Base-by-base conservation (phyloP, 768 basidiomycete genomes). In the Chiua virens region DNA sequence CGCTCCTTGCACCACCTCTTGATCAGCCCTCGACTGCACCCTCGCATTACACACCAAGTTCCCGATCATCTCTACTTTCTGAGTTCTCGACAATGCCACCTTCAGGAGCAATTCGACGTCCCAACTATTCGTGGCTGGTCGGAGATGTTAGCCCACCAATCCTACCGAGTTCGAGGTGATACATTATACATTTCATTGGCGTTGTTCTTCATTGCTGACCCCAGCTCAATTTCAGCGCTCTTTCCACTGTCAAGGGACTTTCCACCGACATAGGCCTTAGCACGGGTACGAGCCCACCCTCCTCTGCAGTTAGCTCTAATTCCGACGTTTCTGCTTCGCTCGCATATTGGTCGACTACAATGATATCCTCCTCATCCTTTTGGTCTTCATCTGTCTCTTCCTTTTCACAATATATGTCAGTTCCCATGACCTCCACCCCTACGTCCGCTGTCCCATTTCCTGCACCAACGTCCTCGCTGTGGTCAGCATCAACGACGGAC, bases 241-340 rank as follows among this genome's bases (percentile, higher is more conserved):
- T 52, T 11, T 28, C 18, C 3, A 20, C 32, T 45, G 32, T 47
- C 18, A 43, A 37, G 6, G 25, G 34, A n/a, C 20, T n/a, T 8
- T 47, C 45, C 20, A 57, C 50, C 22, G 34, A 47, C 32, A 44
- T 53, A 25, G 30, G 27, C 34, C 32, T 56, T 21, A 65, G 45
- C 37, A 20, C 37, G 56, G 56, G 64, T 66, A 58, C 44, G 64
- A 51, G 52, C 58, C 28, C 45, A 36, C 39, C 41, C 15, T 57
- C 49, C 28, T 47, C 42, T 21, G 1, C 39, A 49, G 47, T 44
- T 38, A 42, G 49, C 52, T 55, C 63, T 57, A 45, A 63, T 66
- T 42, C 55, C 40, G 23, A 46, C 45, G 25, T 57, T 53, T 51
- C 55, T 44, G 10, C 42, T 35, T 40, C 50, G 5, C 28, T 22